Conservation (phyloP, 495 filamentous ascomycete genomes). For the Cetradonia linearis region DNA sequence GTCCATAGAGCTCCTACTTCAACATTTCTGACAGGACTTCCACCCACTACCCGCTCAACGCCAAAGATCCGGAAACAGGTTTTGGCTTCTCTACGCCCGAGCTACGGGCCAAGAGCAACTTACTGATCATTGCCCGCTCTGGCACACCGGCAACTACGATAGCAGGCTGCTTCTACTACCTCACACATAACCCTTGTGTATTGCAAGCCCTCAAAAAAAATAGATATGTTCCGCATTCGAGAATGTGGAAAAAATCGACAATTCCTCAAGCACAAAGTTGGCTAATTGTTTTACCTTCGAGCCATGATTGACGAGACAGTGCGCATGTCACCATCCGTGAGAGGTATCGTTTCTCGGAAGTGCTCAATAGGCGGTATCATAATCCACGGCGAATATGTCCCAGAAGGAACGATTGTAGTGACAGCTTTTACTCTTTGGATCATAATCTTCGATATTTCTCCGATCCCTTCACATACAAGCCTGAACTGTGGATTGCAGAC, state of each 20-base stretch:
- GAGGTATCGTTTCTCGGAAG: slow-evolving; percentile 48
- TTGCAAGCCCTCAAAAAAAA: slow-evolving; percentile 34
- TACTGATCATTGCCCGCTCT: slow-evolving; percentile 43
- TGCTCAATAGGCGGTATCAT: slow-evolving; percentile 43
- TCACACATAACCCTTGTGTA: slow-evolving; percentile 30
- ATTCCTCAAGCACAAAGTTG: slow-evolving; percentile 34
- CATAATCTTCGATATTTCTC: neutral
- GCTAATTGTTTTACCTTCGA: slow-evolving; percentile 44
- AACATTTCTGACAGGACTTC: slow-evolving; percentile 46
- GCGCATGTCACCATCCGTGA: slow-evolving; percentile 52
- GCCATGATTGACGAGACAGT: slow-evolving; percentile 58
- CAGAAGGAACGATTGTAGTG: neutral
- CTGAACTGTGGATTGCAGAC: neutral
- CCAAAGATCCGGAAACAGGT: slow-evolving; percentile 51
- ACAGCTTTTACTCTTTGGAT: slow-evolving; percentile 2
- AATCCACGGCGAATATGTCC: slow-evolving; percentile 41
- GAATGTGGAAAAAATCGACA: slow-evolving; percentile 45
- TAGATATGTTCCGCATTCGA: slow-evolving; percentile 47
- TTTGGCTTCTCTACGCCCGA: slow-evolving; percentile 56
- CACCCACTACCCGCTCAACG: slow-evolving; percentile 50
- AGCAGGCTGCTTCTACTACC: neutral
- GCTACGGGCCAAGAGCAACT: slow-evolving; percentile 61
- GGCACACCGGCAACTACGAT: slow-evolving; percentile 15
- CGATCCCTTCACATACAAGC: slow-evolving; percentile 3
- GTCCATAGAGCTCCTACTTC: too few relatives aligned